Base-by-base conservation (phyloP, 2,329 filamentous ascomycete species). In the Alternaria arbusti region DNA sequence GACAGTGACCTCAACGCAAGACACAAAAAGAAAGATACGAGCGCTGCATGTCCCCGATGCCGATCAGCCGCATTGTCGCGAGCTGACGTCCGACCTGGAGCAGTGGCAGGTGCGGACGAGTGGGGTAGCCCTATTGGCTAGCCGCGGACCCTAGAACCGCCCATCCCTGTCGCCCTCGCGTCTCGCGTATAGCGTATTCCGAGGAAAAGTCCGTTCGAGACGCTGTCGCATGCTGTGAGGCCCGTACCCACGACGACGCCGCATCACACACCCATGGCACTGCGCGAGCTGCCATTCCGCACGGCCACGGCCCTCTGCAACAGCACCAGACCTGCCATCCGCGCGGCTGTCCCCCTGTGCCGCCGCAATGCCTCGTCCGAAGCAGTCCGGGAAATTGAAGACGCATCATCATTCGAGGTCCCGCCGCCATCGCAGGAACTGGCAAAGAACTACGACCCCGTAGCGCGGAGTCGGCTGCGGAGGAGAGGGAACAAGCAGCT, bases 351-450 rank as follows among this genome's bases (percentile, higher is more conserved):
- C 22, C 73, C 75, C 20, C 59, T 66, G 51, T 77, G 69, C 61
- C 76, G 79, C 69, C 84, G 84, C 81, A 80, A 84, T 82, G 82
- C 79, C 76, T 85, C 84, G 56, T 77, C 81, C 57, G 74, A 82
- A 52, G 77, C 82, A 61, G 67, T 80, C 36, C 67, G 79, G 9
- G 84, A 86, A 8, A 77, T 87, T 23, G 85, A 88, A 69, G 71
- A 81, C 17, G 76, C 78, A 13, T 84, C 82, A 56, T 86, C 85
- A 45, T 76, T 86, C 55, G 74, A 78, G 23, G 70, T 75, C 28
- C 69, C 80, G 59, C 76, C 76, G 40, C 73, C 79, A 25, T 79
- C 81, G 28, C 78, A 80, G 51, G 78, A 82, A n/a, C 69, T 79
- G 10, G 76, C 82, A 54, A 80, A 85, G 69, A 69, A 66, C 51